Evolutionary conservation across 208 protist genomes (phyloP), one percentile per base, ranked within the genome.

Genomic region (Balamuthia mandrillaris): DNA sequence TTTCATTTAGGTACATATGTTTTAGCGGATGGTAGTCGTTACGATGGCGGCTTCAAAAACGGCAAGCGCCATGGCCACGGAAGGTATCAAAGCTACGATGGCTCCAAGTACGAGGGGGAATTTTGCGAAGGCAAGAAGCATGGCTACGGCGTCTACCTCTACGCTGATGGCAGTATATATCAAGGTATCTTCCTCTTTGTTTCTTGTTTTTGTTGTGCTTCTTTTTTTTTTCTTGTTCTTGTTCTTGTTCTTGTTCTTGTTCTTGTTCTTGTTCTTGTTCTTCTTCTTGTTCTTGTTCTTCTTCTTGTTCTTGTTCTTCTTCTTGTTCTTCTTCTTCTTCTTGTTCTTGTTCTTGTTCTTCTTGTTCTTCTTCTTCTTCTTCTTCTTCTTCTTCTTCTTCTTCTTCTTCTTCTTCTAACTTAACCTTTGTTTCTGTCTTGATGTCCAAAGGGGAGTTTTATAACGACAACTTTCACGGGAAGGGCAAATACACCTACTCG

Each of bases 391-490:
- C n/a, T n/a, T n/a, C n/a, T n/a, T n/a, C n/a, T n/a, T n/a, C n/a
- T n/a, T n/a, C n/a, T n/a, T n/a, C n/a, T n/a, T n/a, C n/a, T n/a
- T n/a, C n/a, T n/a, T n/a, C n/a, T n/a, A n/a, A n/a, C n/a, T n/a
- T n/a, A n/a, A n/a, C n/a, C n/a, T n/a, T n/a, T n/a, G n/a, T n/a
- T n/a, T n/a, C n/a, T n/a, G 47, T 18, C 47, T n/a, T 52, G 47
- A 18, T 60, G 52, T 60, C 4, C 31, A 21, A 78, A 33, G 68
- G 68, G 3, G 39, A 47, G 4, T 78, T 47, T 29, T 47, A 21
- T 44, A 78, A 78, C 68, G 68, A 78, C 68, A 78, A 78, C 3
- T 78, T 78, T 33, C 12, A 78, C 21, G 68, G 68, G 41, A 78
- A 78, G 68, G 68, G 68, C 3, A 21, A 44, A n/a, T 78, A 78